Conservation (phyloP, 2,329 filamentous ascomycete species). For the Cladophialophora chaetospira region DNA sequence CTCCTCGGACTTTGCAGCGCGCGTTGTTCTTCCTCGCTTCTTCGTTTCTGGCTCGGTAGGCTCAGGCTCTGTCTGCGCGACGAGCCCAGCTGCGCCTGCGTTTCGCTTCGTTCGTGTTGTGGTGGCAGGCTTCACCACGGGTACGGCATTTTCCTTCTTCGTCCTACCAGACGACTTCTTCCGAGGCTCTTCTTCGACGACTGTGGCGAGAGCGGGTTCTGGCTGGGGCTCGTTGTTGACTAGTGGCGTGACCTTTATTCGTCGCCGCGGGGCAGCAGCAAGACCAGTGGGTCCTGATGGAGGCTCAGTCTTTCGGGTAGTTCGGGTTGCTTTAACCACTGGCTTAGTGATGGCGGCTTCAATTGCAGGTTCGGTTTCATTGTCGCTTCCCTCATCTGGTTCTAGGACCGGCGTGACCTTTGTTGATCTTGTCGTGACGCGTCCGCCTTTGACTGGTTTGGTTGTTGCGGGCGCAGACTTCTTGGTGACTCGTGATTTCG, state of each 20-base stretch:
- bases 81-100: conserved; percentile 2
- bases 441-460: conserved; percentile 2
- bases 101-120: conserved; percentile 19
- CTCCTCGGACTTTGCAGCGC: conserved; percentile 11
- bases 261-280: conserved; percentile 32
- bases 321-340: conserved; percentile 6
- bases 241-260: conserved; percentile 32
- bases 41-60: conserved; percentile 18
- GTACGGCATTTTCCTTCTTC: conserved; percentile 21
- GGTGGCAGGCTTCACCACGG: conserved; percentile 13
- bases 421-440: background rate
- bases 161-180: conserved; percentile 22
- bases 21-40: conserved; percentile 17
- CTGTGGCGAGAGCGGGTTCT: conserved; percentile 10
- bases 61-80: conserved; percentile 4
- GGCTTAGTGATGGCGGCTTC: conserved; percentile 5
- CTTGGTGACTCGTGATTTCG: conserved; percentile 28
- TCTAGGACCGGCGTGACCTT: background rate
- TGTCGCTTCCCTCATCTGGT: background rate
- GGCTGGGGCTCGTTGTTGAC: conserved; percentile 5
- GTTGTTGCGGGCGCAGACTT: conserved; percentile 17
- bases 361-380: conserved; percentile 6
- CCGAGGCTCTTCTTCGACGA: conserved; percentile 11
- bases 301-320: conserved; percentile 7
- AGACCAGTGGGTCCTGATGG: conserved; percentile 12